Evolutionary conservation across 2,329 filamentous ascomycete species (phyloP), one percentile per base, ranked within the genome.

Genomic region (Penicillium brasilianum): DNA sequence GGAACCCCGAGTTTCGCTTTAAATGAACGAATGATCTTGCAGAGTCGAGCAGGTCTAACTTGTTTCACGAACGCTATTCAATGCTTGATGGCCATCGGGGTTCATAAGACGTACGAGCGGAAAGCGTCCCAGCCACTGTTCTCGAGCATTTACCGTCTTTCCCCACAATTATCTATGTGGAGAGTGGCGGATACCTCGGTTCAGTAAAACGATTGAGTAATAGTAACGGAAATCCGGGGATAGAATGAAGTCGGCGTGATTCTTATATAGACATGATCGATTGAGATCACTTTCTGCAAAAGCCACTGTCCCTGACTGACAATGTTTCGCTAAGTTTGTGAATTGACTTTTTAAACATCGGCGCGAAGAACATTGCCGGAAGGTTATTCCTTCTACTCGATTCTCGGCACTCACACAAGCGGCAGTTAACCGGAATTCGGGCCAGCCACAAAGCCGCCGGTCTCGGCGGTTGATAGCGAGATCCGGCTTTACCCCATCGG

Each of bases 81-180:
- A 22, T 20, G 48, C 48, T 50, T 50, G n/a, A 11, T n/a, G 30
- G 20, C 9, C n/a, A 16, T 34, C n/a, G 8, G 48, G 16, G 28
- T 3, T 13, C 28, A 14, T 34, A 20, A 18, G 8, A 34, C 18
- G 16, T 14, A 28, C 30, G 34, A 4, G 9, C 28, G n/a, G 11
- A 30, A 30, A 32, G 9, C n/a, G 28, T 34, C 28, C n/a, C 44
- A 30, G 25, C 48, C 46, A 50, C 20, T 34, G 34, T 18, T 13
- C 28, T 34, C 30, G n/a, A 13, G 20, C 34, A 28, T 28, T 14
- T 7, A 14, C 36, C 13, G 32, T 39, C n/a, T 3, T 53, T 53
- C 50, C 50, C 50, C 50, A 53, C 50, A 53, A 53, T 36, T 53
- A 32, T 25, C 32, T 11, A 20, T 39, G 50, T 37, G 50, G 50